Evolutionary conservation across 1,284 basidiomycete genomes (phyloP).

Genomic region (Phenoliferia sp.): DNA sequence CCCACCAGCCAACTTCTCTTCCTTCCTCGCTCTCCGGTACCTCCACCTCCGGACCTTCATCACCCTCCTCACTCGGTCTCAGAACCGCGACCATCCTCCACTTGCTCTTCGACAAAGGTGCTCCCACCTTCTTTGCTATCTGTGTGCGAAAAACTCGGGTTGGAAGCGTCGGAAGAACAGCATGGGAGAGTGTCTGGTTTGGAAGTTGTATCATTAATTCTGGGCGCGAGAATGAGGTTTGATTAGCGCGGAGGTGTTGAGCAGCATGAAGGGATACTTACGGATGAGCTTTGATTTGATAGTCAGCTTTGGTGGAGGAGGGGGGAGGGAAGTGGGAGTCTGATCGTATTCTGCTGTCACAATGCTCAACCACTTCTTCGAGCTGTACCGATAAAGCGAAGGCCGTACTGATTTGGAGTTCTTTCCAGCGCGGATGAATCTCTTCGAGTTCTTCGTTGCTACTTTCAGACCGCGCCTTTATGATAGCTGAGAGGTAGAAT

Average conservation of each 20-base stretch:
- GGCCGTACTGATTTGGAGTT: constrained; percentile 58
- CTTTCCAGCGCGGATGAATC: constrained; percentile 59
- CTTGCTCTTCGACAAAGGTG: constrained; percentile 18
- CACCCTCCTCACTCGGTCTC: not conserved
- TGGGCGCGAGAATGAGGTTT: not conserved
- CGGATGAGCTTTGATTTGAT: constrained; percentile 14
- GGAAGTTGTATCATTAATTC: not conserved
- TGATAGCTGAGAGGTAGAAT: constrained; percentile 67
- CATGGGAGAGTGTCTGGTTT: not conserved
- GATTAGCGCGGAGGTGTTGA: not conserved
- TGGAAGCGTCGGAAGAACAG: constrained; percentile 18
- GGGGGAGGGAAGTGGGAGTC: not conserved
- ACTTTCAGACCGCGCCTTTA: constrained; percentile 1
- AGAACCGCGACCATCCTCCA: constrained; percentile 16
- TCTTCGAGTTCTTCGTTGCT: constrained; percentile 18
- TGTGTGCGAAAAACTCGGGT: constrained; percentile 25
- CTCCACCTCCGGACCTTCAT: constrained; percentile 11
- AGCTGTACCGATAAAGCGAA: not conserved
- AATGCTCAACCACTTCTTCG: not conserved
- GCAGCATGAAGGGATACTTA: not conserved
- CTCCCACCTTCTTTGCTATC: constrained; percentile 4
- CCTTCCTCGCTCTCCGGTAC: constrained; percentile 21
- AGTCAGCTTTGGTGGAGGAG: not conserved
- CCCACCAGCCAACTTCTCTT: constrained; percentile 27
- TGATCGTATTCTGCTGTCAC: not conserved